phyloP scores from a whole-genome alignment of 192 early-diverging fungal genomes.

The Rhizophagus prolifer region DNA sequence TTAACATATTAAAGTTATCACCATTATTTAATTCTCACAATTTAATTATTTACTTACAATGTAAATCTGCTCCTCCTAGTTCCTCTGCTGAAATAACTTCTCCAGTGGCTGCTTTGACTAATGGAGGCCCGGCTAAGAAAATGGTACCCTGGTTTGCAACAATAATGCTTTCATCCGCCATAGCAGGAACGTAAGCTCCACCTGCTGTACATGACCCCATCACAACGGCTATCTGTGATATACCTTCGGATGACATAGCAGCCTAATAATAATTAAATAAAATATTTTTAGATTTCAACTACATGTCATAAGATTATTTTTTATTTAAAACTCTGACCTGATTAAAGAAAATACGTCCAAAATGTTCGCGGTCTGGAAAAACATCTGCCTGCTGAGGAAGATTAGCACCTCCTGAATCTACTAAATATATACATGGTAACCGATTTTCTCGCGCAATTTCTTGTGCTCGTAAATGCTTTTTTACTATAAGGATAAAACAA shows the following conservation, averaged over 20 bases:
- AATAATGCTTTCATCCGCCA: slow-evolving; percentile 98
- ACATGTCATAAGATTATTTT: not conserved
- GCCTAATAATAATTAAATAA: slow-evolving; percentile 28
- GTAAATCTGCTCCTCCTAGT: slow-evolving; percentile 93
- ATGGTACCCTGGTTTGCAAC: slow-evolving; percentile 94
- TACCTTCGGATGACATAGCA: slow-evolving; percentile 71
- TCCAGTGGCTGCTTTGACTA: slow-evolving; percentile 95
- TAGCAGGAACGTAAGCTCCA: slow-evolving; percentile 96
- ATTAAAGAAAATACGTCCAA: slow-evolving; percentile 96
- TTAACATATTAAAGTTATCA: not conserved
- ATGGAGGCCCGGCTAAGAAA: slow-evolving; percentile 93
- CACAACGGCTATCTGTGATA: slow-evolving; percentile 97
- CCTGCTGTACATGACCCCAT: slow-evolving; percentile 97
- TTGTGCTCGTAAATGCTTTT: slow-evolving; percentile 97
- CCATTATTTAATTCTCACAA: not conserved
- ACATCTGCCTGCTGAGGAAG: slow-evolving; percentile 92
- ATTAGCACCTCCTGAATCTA: slow-evolving; percentile 95
- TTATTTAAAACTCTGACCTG: slow-evolving; percentile 52
- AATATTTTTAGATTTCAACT: not conserved
- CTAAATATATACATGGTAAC: slow-evolving; percentile 92
- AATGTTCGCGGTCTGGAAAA: slow-evolving; percentile 92
- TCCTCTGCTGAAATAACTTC: slow-evolving; percentile 92
- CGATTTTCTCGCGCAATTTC: slow-evolving; percentile 93
- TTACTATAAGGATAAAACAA: slow-evolving; percentile 56
- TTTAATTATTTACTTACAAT: slow-evolving; percentile 61